Base-by-base conservation (phyloP, 2,329 filamentous ascomycete genomes). In the Colletotrichum spinosum region DNA sequence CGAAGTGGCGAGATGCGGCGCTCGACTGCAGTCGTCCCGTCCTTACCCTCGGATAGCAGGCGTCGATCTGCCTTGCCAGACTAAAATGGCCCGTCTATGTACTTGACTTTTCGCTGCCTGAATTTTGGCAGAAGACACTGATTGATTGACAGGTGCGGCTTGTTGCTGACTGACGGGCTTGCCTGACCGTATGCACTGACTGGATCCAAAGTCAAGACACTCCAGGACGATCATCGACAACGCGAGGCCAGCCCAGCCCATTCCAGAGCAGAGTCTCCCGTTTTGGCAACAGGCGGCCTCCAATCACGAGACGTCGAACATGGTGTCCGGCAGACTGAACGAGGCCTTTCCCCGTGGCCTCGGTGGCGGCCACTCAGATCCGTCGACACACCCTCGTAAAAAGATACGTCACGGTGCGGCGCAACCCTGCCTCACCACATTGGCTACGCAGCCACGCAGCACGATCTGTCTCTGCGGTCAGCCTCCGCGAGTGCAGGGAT, bases 281-380 rank as follows among this genome's bases (percentile, higher is more conserved):
- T 61, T 56, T 52, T 56, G 56, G 56, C 39, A 62, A 39, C 49
- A 58, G 66, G 62, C 62, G 66, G 66, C 63, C 66, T 68, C 66
- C 63, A 68, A 67, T 68, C 57, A 63, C 57, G 66, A 35, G 57
- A 55, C 39, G 49, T 62, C 33, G 57, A 68, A 63, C 53, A 57
- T 66, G 51, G 63, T 25, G 51, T 58, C 59, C 53, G 66, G 63
- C 25, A 65, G 34, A 52, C 60, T 60, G 61, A n/a, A 11, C 11
- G 48, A 48, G 49, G 55, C 60, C 60, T 42, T 35, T n/a, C 60
- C 17, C 49, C 17, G 54, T 49, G 60, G 54, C 64, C 51, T 67
- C 60, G 64, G 64, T 65, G 60, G 60, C 64, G 60, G 60, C 64
- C 64, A 67, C 60, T 67, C 49, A 67, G 50, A 60, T 67, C 53